Conservation (phyloP, 2,329 filamentous ascomycete species). For the Penicillium oxalicum region DNA sequence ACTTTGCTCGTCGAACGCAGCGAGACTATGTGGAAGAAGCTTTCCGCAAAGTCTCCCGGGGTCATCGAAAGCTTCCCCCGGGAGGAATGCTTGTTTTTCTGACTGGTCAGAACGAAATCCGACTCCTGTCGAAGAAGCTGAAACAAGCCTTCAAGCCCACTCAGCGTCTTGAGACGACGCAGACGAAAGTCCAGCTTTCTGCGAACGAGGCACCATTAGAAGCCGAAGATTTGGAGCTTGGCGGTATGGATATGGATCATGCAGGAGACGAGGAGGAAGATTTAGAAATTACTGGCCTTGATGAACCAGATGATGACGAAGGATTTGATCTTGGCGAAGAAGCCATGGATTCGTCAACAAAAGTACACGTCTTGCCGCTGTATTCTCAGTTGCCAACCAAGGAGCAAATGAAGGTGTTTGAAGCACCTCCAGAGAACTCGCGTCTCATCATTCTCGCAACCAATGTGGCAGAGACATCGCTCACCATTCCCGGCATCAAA, state of each 20-base stretch:
- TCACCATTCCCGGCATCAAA: conserved; percentile 90
- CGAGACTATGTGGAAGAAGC: conserved; percentile 87
- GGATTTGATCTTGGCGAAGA: conserved; percentile 63
- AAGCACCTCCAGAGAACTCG: conserved; percentile 72
- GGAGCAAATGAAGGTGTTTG: conserved; percentile 87
- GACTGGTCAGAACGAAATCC: conserved; percentile 89
- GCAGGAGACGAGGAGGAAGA: conserved; percentile 48
- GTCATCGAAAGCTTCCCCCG: conserved; percentile 81
- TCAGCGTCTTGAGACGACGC: conserved; percentile 45
- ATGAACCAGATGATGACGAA: conserved; percentile 55
- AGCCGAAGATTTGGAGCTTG: conserved; percentile 80
- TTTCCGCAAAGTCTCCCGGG: conserved; percentile 77
- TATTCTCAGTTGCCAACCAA: conserved; percentile 88
- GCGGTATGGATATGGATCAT: conserved; percentile 48
- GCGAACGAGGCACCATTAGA: conserved; percentile 74
- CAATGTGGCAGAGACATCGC: conserved; percentile 93
- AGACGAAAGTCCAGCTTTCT: conserved; percentile 66
- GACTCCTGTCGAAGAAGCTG: conserved; percentile 70
- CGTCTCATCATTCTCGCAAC: conserved; percentile 86
- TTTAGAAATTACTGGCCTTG: conserved; percentile 56
- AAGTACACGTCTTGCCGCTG: conserved; percentile 83
- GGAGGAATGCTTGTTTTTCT: conserved; percentile 92
- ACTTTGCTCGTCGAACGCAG: conserved; percentile 77
- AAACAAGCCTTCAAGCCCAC: conserved; percentile 61
- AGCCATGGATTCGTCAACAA: conserved; percentile 54